Percentiles rank a stretch among this genome's conserved stretches.
phyloP scores from a whole-genome alignment of 1,284 basidiomycete species.

The Ganoderma leucocontextum region DNA sequence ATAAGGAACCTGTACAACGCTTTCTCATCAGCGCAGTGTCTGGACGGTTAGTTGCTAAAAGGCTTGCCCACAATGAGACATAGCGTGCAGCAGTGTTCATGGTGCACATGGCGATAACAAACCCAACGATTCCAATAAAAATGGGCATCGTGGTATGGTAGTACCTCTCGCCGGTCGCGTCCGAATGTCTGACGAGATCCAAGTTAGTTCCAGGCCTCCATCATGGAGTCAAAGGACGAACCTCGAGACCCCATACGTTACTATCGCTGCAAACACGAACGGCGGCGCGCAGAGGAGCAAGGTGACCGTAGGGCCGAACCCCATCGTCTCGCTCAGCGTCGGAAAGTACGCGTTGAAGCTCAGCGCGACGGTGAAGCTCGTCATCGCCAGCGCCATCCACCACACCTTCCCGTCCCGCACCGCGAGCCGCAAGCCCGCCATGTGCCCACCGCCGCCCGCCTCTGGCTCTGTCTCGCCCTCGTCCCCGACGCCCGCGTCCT shows the following conservation, averaged over 20 bases:
- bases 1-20: conserved; percentile 67
- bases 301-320: conserved; percentile 67
- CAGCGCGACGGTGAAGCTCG: conserved; percentile 60
- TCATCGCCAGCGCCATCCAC: conserved; percentile 67
- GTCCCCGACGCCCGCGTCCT: conserved; percentile 67
- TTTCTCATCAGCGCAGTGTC: not conserved
- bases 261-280: conserved; percentile 72
- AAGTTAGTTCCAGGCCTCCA: not conserved
- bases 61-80: conserved; percentile 66
- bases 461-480: conserved; percentile 46
- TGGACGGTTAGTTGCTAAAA: not conserved
- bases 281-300: conserved; percentile 81
- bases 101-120: conserved; percentile 75
- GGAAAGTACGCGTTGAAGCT: conserved; percentile 84
- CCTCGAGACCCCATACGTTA: conserved; percentile 59
- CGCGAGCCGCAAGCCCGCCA: conserved; percentile 63
- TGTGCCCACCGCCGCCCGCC: conserved; percentile 33
- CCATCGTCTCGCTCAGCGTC: conserved; percentile 72
- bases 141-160: conserved; percentile 66
- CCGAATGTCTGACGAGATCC: conserved; percentile 67
- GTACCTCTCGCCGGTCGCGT: conserved; percentile 70
- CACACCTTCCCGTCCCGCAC: conserved; percentile 78
- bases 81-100: conserved; percentile 76
- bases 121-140: conserved; percentile 73
- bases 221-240: conserved; percentile 35